Percentiles rank a stretch among this genome's conserved stretches.
These are phyloP conservation scores for Aspergillus sp. DNA, from an alignment of 2,329 filamentous ascomycete species.

Conservation along the genomic window DNA sequence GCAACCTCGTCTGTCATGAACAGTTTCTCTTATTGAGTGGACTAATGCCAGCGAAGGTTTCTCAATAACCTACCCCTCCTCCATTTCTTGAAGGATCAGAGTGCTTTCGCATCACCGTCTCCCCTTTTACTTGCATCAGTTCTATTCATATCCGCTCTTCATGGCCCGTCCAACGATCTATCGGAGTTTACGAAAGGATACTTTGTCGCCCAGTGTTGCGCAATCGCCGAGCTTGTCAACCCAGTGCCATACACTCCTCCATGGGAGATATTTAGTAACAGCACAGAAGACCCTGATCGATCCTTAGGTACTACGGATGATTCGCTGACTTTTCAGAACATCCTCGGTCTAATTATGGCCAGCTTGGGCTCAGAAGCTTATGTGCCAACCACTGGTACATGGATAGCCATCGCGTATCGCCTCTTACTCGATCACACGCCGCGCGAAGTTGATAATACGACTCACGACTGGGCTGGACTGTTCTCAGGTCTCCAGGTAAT, in stretches of 20 bases:
- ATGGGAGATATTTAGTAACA: background rate
- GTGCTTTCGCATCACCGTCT: conserved; percentile 27
- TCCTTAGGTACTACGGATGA: conserved; percentile 5
- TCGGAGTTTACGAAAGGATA: conserved; percentile 24
- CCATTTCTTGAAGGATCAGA: conserved; percentile 31
- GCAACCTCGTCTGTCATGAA: background rate
- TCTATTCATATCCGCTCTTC: conserved; percentile 33
- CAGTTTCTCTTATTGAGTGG: background rate
- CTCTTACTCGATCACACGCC: conserved; percentile 31
- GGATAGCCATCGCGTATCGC: conserved; percentile 34
- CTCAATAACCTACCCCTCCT: conserved; percentile 30
- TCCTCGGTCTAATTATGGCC: conserved; percentile 33
- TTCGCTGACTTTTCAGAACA: conserved; percentile 27
- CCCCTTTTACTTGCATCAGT: conserved; percentile 31
- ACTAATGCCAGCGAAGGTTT: conserved; percentile 22
- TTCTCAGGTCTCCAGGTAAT: conserved; percentile 34
- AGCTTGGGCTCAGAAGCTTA: conserved; percentile 34
- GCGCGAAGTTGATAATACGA: conserved; percentile 10
- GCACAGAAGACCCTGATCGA: background rate
- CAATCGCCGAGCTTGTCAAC: conserved; percentile 27
- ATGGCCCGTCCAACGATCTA: conserved; percentile 22
- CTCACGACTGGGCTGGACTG: conserved; percentile 26
- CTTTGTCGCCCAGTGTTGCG: conserved; percentile 27
- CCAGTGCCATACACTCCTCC: conserved; percentile 5
- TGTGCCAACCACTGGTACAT: conserved; percentile 29